Percentiles rank a stretch among this genome's conserved stretches.
These are phyloP conservation scores for Saccharomyces hybrid DNA, from an alignment of 1,139 yeast genomes.

Conservation along the genomic window DNA sequence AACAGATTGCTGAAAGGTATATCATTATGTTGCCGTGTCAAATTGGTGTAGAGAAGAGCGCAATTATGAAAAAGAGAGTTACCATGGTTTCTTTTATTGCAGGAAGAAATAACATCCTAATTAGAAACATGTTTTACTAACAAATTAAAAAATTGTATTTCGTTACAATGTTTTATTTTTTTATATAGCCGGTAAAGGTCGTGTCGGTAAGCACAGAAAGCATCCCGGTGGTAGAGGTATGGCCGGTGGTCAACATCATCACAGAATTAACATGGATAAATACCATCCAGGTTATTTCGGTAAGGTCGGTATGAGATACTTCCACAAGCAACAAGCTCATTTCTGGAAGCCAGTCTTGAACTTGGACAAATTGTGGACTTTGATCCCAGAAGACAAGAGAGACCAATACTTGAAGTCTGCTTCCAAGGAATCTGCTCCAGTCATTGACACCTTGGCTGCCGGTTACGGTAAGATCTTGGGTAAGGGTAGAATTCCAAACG, in stretches of 20 bases:
- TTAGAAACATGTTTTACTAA: slow-evolving; percentile 15
- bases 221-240: slow-evolving; percentile 99
- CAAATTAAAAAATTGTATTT: slow-evolving; percentile 3
- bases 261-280: slow-evolving; percentile 99
- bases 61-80: neutral
- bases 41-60: neutral
- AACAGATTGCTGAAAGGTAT: neutral
- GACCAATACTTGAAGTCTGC: slow-evolving; percentile 88
- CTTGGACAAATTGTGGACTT: slow-evolving; percentile 98
- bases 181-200: slow-evolving; percentile 96
- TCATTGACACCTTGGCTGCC: slow-evolving; percentile 97
- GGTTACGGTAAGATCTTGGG: slow-evolving; percentile 99
- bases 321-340: slow-evolving; percentile 95
- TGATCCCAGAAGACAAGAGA: slow-evolving; percentile 90
- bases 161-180: slow-evolving; percentile 8
- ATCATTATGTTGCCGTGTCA: neutral
- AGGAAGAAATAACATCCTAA: neutral
- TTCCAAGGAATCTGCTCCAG: slow-evolving; percentile 91
- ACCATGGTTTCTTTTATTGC: neutral
- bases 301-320: slow-evolving; percentile 99
- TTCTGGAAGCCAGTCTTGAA: slow-evolving; percentile 98
- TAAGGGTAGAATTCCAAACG: slow-evolving; percentile 97
- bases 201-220: slow-evolving; percentile 99
- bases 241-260: slow-evolving; percentile 99
- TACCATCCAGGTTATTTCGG: slow-evolving; percentile 99